A percentile compares a stretch with the other conserved stretches of the same genome.
phyloP scores from a whole-genome alignment of 106 monocot species.

The Dendrobium officinale region DNA sequence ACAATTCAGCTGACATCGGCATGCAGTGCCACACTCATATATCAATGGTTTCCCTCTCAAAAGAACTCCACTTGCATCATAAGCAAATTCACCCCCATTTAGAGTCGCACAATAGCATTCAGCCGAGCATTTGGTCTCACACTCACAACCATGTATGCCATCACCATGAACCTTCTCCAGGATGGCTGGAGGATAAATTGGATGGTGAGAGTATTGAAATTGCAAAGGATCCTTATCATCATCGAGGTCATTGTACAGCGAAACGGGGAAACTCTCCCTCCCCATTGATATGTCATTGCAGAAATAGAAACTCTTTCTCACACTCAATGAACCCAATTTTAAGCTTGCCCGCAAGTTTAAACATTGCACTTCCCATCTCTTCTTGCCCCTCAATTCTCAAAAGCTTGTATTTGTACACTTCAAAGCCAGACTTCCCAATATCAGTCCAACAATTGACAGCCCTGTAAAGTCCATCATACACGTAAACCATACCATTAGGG shows the following conservation, averaged over 20 bases:
- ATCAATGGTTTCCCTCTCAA: slow-evolving; percentile 46
- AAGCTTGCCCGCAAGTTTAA: slow-evolving; percentile 28
- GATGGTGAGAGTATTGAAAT: slow-evolving; percentile 35
- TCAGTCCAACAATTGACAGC: slow-evolving; percentile 26
- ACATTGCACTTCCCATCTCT: slow-evolving; percentile 20
- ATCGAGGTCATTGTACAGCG: slow-evolving; percentile 48
- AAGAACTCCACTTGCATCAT: slow-evolving; percentile 36
- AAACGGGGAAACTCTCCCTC: slow-evolving; percentile 39
- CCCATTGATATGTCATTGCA: slow-evolving; percentile 42
- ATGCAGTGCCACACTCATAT: slow-evolving; percentile 44
- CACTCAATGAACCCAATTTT: slow-evolving; percentile 24
- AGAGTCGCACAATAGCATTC: slow-evolving; percentile 28
- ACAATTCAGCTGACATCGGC: slow-evolving; percentile 34
- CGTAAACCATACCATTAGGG: slow-evolving; percentile 22
- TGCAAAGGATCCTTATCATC: slow-evolving; percentile 31
- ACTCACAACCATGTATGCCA: slow-evolving; percentile 29
- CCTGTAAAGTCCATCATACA: slow-evolving; percentile 38
- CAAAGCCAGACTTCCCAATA: slow-evolving; percentile 40
- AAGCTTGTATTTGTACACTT: slow-evolving; percentile 39
- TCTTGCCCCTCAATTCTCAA: slow-evolving; percentile 29
- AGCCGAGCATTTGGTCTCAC: slow-evolving; percentile 18
- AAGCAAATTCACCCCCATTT: slow-evolving; percentile 49
- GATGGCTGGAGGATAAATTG: slow-evolving; percentile 11
- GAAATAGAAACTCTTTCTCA: slow-evolving; percentile 26
- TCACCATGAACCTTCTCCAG: background rate